Base-by-base conservation (phyloP, 2,329 filamentous ascomycete genomes). In the Aspergillus sojae region DNA sequence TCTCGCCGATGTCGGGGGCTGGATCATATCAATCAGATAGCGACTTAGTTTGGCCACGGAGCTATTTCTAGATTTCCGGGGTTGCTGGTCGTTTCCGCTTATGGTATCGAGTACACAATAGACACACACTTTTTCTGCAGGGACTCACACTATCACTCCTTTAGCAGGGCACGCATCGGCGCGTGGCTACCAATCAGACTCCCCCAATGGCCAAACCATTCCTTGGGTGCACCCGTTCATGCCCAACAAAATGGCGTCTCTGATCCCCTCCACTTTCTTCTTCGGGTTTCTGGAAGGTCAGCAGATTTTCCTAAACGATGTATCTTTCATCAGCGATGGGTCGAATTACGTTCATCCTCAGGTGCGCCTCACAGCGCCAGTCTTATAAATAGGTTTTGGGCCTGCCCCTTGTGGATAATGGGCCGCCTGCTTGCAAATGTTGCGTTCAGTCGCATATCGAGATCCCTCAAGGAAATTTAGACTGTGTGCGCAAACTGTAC, bases 21-120 rank as follows among this genome's bases (percentile, higher is more conserved):
- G 9, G 62, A 66, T 66, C 64, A 66, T 66, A 66, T 66, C 64
- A 66, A 66, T 66, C 64, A 63, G 60, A 62, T 64, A 57, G 45
- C 50, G 23, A 53, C 39, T 14, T 53, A 53, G 28, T 39, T 39
- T 16, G 21, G 34, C n/a, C 5, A 16, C 14, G n/a, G 32, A 55
- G 32, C 32, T 55, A 16, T 41, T 36, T 55, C 14, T 10, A 32
- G 32, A 32, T 36, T 46, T 55, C 52, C 52, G 32, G 52, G 52
- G 32, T 55, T 39, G 52, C 52, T 55, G 32, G 5, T 39, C 52
- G 7, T 55, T 55, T 39, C 32, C 52, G n/a, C 28, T 23, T 55
- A 23, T 55, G 32, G 52, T n/a, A 14, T 26, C 32, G 11, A 32
- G 16, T 9, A 34, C 52, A 21, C 30, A 36, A 34, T 34, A 23